A percentile compares a stretch with the other conserved stretches of the same genome.
Conservation (phyloP, 129 eudicot genomes). For the Pulicaria dysenterica region DNA sequence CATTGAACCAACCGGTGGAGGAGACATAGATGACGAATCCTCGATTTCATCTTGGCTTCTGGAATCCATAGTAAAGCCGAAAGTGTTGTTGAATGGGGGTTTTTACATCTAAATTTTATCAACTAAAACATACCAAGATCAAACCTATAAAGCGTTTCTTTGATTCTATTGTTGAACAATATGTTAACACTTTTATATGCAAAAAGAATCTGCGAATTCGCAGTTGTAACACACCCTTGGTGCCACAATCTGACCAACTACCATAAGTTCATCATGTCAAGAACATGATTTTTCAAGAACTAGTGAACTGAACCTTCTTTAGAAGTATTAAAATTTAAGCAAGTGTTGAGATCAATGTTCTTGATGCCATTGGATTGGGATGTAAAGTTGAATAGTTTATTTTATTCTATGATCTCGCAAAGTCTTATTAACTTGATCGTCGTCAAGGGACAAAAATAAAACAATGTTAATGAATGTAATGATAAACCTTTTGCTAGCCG, state of each 20-base stretch:
- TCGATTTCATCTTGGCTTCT: conserved; percentile 61
- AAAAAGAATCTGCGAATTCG: conserved; percentile 28
- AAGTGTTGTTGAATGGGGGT: conserved; percentile 19
- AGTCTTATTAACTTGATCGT: no score
- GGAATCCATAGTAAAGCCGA: conserved; percentile 44
- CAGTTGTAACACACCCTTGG: conserved; percentile 63
- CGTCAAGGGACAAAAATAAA: no score
- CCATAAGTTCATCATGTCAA: conserved; percentile 47
- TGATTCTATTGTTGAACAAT: conserved; percentile 46
- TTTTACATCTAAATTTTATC: conserved; percentile 29
- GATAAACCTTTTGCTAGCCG: no score
- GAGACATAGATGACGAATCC: conserved; percentile 50
- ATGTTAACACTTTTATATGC: conserved; percentile 33
- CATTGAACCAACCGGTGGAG: conserved; percentile 55
- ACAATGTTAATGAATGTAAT: no score
- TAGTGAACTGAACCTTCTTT: neutral
- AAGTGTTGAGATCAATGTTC: no score
- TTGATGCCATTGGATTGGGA: no score
- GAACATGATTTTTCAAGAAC: conserved; percentile 41
- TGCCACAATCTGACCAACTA: conserved; percentile 40
- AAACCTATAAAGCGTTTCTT: conserved; percentile 41
- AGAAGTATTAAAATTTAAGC: neutral
- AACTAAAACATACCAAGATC: conserved; percentile 51
- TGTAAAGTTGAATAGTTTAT: no score
- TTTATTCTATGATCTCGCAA: no score